Evolutionary conservation across 306 rosid genomes (phyloP).

Genomic region (Inga leiocalycina): DNA sequence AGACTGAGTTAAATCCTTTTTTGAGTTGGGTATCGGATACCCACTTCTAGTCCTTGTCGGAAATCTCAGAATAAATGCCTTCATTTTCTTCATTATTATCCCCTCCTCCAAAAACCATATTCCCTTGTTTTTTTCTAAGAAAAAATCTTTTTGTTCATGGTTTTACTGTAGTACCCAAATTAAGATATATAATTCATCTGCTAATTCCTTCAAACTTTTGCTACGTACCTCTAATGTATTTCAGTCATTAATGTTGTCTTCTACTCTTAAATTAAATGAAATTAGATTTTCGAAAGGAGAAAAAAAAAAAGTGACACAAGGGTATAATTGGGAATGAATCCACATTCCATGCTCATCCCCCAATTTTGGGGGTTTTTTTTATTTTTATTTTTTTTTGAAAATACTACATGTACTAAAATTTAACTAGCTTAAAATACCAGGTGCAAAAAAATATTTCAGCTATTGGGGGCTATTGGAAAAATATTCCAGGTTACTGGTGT

Average conservation of each 20-base stretch:
- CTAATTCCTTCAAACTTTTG: background rate
- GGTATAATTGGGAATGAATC: background rate
- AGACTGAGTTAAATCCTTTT: conserved; percentile 13
- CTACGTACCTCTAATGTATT: background rate
- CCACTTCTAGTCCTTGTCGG: conserved; percentile 23
- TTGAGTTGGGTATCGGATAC: conserved; percentile 38
- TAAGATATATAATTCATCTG: no score
- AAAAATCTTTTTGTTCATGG: background rate
- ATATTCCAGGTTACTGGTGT: no score
- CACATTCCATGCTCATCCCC: no score
- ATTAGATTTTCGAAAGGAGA: no score
- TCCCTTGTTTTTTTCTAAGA: background rate
- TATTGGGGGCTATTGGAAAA: no score
- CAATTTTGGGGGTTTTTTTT: no score
- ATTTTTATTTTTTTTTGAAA: no score
- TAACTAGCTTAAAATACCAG: no score
- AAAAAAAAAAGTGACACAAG: no score
- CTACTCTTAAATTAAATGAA: background rate
- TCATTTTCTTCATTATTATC: conserved; percentile 14
- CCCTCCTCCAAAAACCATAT: background rate
- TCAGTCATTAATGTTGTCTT: background rate
- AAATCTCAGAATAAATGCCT: conserved; percentile 40
- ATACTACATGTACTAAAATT: no score
- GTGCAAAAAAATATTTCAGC: no score
- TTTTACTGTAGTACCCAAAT: background rate